Percentiles rank a stretch among this genome's conserved stretches.
Evolutionary conservation across 805 yeast species (phyloP).

Genomic region (Candida nonsorbophila): DNA sequence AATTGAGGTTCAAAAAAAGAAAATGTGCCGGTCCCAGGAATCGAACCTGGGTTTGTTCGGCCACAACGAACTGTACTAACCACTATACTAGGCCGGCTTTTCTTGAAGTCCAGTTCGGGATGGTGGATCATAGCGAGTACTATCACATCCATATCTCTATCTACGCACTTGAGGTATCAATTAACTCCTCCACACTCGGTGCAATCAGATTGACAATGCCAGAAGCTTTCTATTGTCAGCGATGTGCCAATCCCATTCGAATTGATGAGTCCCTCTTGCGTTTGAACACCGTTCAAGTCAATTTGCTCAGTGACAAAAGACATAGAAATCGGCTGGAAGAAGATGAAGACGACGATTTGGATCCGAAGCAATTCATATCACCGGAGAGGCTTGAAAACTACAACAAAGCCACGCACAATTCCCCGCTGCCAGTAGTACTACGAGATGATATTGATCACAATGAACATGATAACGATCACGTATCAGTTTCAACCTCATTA

Average conservation of each 20-base stretch:
- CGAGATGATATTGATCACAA: slow-evolving; percentile 28
- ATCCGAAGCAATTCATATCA: slow-evolving; percentile 32
- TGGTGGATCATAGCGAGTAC: too few species aligned
- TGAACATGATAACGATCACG: slow-evolving; percentile 10
- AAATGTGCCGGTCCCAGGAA: slow-evolving; percentile 48
- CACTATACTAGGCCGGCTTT: slow-evolving; percentile 40
- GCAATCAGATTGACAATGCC: too few species aligned
- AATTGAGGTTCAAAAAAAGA: too few species aligned
- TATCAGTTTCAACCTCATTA: slow-evolving; percentile 10
- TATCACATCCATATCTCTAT: too few species aligned
- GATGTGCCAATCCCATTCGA: slow-evolving; percentile 54
- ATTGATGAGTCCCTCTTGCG: slow-evolving; percentile 52
- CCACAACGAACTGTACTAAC: slow-evolving; percentile 45
- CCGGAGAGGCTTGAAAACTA: slow-evolving; percentile 32
- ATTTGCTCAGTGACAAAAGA: slow-evolving; percentile 40
- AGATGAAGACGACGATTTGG: slow-evolving; percentile 18
- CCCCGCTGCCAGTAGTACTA: slow-evolving; percentile 14
- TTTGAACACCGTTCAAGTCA: slow-evolving; percentile 50
- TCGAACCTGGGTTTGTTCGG: slow-evolving; percentile 46
- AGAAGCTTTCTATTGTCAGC: slow-evolving; percentile 48
- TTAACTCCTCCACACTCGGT: too few species aligned
- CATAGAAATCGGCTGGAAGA: too few species aligned
- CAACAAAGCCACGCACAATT: slow-evolving; percentile 18
- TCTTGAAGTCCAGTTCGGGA: too few species aligned
- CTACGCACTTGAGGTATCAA: too few species aligned